A percentile compares a stretch with the other conserved stretches of the same genome.
phyloP scores from a whole-genome alignment of 495 filamentous ascomycete species.

The Xylaria castorea region DNA sequence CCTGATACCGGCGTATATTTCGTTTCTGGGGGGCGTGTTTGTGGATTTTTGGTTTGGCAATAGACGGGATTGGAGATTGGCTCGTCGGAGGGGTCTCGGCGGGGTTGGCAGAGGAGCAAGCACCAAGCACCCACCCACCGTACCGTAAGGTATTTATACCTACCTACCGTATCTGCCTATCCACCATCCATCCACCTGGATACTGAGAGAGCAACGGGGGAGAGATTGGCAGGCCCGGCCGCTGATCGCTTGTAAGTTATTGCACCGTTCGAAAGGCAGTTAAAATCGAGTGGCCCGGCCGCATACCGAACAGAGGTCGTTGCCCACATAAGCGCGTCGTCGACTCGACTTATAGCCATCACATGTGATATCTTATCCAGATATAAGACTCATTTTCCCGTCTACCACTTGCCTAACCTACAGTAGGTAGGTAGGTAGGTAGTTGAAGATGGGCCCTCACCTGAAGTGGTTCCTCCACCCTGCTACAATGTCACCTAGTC shows the following conservation, averaged over 20 bases:
- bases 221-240: background rate
- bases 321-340: background rate
- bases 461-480: conserved; percentile 14
- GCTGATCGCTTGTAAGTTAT: too few species aligned
- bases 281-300: background rate
- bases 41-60: conserved; percentile 10
- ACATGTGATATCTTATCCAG: background rate
- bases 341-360: background rate
- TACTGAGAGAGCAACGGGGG: background rate
- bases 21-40: conserved; percentile 11
- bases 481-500: background rate
- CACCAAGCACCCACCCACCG: background rate
- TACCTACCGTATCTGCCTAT: background rate
- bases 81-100: conserved; percentile 13
- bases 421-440: too few species aligned
- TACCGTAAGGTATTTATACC: background rate
- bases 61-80: conserved; percentile 8
- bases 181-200: too few species aligned
- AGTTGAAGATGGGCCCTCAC: background rate
- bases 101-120: conserved; percentile 7
- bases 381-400: background rate
- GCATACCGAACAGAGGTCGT: background rate
- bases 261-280: too few species aligned
- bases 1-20: conserved; percentile 4
- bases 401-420: background rate